These are phyloP conservation scores for Avena insularis DNA, from an alignment of 176 grass and related monocot genomes.

Conservation along the genomic window DNA sequence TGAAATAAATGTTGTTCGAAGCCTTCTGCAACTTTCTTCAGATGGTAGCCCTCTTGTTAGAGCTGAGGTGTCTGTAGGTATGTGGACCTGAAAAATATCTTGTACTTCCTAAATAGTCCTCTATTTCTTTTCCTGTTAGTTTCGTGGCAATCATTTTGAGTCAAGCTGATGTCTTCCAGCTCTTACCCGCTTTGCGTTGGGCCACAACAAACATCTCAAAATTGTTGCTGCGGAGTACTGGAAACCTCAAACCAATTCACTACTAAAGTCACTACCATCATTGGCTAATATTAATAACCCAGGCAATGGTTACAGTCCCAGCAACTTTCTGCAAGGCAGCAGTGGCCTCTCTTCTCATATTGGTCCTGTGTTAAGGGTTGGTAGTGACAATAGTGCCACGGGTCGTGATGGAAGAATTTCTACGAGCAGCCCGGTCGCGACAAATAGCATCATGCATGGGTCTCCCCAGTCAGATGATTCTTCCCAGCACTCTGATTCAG, in stretches of 20 bases:
- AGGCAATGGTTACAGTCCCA: constrained; percentile 56
- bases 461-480: constrained; percentile 96
- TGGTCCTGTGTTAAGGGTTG: constrained; percentile 86
- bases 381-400: constrained; percentile 70
- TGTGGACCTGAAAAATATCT: constrained; percentile 27
- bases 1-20: constrained; percentile 82
- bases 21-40: constrained; percentile 72
- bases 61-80: constrained; percentile 92
- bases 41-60: constrained; percentile 97
- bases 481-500: constrained; percentile 93
- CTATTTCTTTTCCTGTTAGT: background rate
- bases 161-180: constrained; percentile 61
- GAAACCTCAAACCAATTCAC: constrained; percentile 81
- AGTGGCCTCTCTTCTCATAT: constrained; percentile 61
- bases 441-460: constrained; percentile 74
- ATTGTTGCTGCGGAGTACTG: constrained; percentile 82
- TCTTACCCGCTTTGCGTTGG: constrained; percentile 84
- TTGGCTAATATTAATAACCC: constrained; percentile 79
- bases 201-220: constrained; percentile 92
- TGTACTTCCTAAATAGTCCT: constrained; percentile 30
- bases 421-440: constrained; percentile 69
- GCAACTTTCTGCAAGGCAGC: constrained; percentile 58
- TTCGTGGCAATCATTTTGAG: constrained; percentile 41
- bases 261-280: constrained; percentile 79
- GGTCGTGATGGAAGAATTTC: constrained; percentile 74